These are phyloP conservation scores for Cyberlindnera lachancei DNA, from an alignment of 805 yeast genomes.

Conservation along the genomic window DNA sequence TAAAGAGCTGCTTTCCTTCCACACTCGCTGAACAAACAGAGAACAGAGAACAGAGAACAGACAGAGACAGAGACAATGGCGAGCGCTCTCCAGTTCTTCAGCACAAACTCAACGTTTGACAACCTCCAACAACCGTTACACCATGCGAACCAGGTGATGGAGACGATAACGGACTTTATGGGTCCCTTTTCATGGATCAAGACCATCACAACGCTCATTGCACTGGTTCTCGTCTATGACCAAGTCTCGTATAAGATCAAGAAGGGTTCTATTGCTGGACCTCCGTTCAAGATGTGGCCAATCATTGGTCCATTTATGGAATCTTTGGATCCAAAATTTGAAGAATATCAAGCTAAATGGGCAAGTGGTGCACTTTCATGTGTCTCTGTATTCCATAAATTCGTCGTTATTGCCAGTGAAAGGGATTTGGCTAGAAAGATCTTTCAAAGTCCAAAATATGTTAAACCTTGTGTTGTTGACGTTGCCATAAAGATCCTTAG, in stretches of 20 bases:
- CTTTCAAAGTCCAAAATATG: conserved; percentile 76
- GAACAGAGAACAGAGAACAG: background rate
- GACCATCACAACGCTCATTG: conserved; percentile 37
- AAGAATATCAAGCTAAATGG: conserved; percentile 91
- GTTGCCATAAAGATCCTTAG: conserved; percentile 91
- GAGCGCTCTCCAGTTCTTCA: conserved; percentile 15
- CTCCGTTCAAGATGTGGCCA: conserved; percentile 83
- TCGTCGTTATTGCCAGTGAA: conserved; percentile 86
- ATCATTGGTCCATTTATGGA: conserved; percentile 94
- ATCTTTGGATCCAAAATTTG: conserved; percentile 91
- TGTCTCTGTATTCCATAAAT: conserved; percentile 96
- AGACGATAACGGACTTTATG: conserved; percentile 4
- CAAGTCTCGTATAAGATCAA: conserved; percentile 70
- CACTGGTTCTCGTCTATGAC: conserved; percentile 52
- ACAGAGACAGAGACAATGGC: conserved; percentile 12
- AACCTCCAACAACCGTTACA: too few relatives aligned
- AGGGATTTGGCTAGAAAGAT: conserved; percentile 87
- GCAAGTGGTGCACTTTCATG: conserved; percentile 89
- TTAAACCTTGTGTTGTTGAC: conserved; percentile 97
- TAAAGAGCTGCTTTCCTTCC: too few relatives aligned
- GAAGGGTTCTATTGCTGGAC: conserved; percentile 91
- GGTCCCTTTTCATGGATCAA: conserved; percentile 45
- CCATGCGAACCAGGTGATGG: conserved; percentile 1
- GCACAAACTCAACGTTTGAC: conserved; percentile 12
- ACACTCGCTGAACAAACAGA: background rate